Percentiles rank a stretch among this genome's conserved stretches.
These are phyloP conservation scores for Melampsora americana DNA, from an alignment of 1,284 basidiomycete species.

Conservation along the genomic window DNA sequence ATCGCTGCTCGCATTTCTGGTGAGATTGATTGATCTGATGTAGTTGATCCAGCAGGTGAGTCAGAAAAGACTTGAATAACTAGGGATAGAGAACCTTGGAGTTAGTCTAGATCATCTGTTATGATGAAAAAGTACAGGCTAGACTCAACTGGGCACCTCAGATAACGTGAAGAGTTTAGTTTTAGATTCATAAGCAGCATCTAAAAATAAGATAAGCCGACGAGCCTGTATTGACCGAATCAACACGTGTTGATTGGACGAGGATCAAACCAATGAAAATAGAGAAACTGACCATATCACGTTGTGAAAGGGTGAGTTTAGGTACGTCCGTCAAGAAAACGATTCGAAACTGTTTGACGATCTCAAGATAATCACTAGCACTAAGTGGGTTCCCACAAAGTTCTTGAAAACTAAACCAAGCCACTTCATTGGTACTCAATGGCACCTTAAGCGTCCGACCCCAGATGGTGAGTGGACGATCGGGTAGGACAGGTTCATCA, in stretches of 20 bases:
- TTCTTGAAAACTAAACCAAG: constrained; percentile 80
- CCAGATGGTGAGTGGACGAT: constrained; percentile 77
- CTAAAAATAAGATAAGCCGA: constrained; percentile 39
- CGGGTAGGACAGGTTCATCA: constrained; percentile 62
- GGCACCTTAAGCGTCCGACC: constrained; percentile 66
- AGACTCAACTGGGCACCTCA: constrained; percentile 79
- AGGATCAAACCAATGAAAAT: constrained; percentile 51
- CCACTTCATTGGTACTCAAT: constrained; percentile 60
- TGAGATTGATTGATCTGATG: constrained; percentile 15
- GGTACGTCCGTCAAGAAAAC: constrained; percentile 85
- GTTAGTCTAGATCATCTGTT: not conserved
- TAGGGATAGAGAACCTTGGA: not conserved
- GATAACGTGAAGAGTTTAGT: constrained; percentile 85
- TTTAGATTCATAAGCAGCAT: constrained; percentile 55
- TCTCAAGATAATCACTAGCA: constrained; percentile 92
- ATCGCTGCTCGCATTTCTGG: constrained; percentile 60
- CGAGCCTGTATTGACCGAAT: constrained; percentile 30
- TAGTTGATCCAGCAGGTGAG: not conserved
- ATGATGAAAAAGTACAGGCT: not conserved
- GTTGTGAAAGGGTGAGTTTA: constrained; percentile 76
- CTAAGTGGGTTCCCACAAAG: constrained; percentile 85
- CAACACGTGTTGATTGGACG: constrained; percentile 79
- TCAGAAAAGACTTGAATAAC: constrained; percentile 31
- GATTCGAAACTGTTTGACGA: constrained; percentile 80
- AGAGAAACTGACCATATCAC: constrained; percentile 68